Percentiles rank a stretch among this genome's conserved stretches.
These are phyloP conservation scores for Volvox carteri DNA, from an alignment of 163 green algal species.

Conservation along the genomic window DNA sequence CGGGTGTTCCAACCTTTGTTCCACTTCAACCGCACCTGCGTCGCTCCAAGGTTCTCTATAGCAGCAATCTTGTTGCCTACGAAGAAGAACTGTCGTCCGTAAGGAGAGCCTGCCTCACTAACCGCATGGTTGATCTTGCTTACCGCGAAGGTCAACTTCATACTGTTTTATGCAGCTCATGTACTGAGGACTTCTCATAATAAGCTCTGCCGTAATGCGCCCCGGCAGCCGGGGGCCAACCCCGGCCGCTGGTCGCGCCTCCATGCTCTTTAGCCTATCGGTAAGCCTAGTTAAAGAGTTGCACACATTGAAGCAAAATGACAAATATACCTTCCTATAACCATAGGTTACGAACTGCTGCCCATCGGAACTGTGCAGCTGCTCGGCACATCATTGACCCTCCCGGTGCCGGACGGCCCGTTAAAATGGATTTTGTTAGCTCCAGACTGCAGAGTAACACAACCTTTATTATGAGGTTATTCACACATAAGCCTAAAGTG, in stretches of 20 bases:
- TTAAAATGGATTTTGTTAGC: too few relatives aligned
- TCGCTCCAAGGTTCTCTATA: slow-evolving; percentile 96
- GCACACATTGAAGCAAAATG: background rate
- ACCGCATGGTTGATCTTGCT: slow-evolving; percentile 23
- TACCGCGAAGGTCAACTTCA: slow-evolving; percentile 92
- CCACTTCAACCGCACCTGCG: slow-evolving; percentile 77
- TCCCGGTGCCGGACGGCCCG: too few relatives aligned
- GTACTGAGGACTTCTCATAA: slow-evolving; percentile 87
- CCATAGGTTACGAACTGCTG: too few relatives aligned
- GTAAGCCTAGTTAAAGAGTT: background rate
- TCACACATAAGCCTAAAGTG: too few relatives aligned
- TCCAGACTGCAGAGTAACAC: too few relatives aligned
- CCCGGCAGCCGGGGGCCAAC: slow-evolving; percentile 63
- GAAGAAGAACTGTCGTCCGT: background rate
- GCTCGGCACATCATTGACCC: too few relatives aligned
- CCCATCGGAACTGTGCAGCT: too few relatives aligned
- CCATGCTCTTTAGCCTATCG: slow-evolving; percentile 6
- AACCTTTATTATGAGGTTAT: too few relatives aligned
- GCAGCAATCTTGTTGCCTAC: slow-evolving; percentile 88
- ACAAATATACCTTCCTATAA: background rate
- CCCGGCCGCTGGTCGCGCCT: background rate
- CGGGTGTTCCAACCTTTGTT: background rate
- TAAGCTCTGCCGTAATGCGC: slow-evolving; percentile 48
- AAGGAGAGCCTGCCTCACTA: background rate
- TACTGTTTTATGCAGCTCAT: slow-evolving; percentile 94